Evolutionary conservation across 1,284 basidiomycete genomes (phyloP), one percentile per base, ranked within the genome.

Genomic region (Ceratobasidium sp.): DNA sequence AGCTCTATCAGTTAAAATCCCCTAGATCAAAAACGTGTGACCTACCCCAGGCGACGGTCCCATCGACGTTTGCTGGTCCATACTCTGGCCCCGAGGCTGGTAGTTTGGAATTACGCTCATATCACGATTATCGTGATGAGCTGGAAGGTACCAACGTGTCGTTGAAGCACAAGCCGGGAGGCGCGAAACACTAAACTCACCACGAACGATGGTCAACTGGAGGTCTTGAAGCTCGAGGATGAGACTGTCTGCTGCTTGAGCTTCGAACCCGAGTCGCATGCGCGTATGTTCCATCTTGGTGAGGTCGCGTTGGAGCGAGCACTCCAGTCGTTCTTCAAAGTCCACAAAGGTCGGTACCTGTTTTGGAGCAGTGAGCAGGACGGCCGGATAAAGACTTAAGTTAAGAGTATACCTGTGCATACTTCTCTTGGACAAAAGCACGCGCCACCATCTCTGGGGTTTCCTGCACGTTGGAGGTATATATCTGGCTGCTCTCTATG

Each of bases 171-270:
- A 71, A 20, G 27, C 41, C 33, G 46, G 23, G 62, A 38, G 33
- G 55, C 44, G 12, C 14, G 20, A 67, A 60, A 71, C 48, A 5
- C 44, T 54, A 59, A 33, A 86, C 91, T 76, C 82, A 94, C 93
- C 85, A 71, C 93, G 90, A 82, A 94, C 91, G 82, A 94, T 93
- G 82, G 93, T 91, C 82, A 94, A 94, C 83, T 94, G 94, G 76
- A 95, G 86, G 81, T 94, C 93, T 78, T 94, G 92, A 67, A 94
- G 87, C 82, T 95, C 93, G 88, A 92, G 90, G 80, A 94, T 91
- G 77, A 93, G 87, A 57, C 93, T 84, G 79, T 94, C 92, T 3
- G 89, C 87, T 64, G 86, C 88, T 67, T 94, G 87, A 18, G 87
- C 85, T 82, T 95, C 94, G 78, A 94, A 92, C 0, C 91, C 86